Evolutionary conservation across 345 rosid species (phyloP), one percentile per base, ranked within the genome.

Genomic region (Syzygium jambos): DNA sequence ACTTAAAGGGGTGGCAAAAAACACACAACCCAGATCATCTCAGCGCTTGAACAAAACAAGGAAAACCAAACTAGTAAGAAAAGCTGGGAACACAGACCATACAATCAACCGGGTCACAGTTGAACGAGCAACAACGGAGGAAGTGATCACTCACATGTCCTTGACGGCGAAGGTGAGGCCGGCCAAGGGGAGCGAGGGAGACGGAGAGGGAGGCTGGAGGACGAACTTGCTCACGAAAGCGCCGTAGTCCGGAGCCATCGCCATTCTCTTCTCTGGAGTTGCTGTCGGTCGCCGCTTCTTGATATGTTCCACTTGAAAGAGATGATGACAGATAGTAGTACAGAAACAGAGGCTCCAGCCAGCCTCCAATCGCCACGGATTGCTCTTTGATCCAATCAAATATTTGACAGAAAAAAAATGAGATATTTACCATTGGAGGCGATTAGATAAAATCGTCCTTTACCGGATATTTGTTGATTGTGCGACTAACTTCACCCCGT

Each of bases 131-230:
- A 85, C 51, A 25, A 85, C 8, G 29, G 52, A 52, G 87, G 30
- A 78, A 25, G 56, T 16, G 21, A 46, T 46, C 65, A 89, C 94
- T 83, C 85, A 96, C 99, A 97, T 95, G 90, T 97, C 99, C 92
- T 97, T 96, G 27, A 96, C 90, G 54, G 98, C 96, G 91, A 96
- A 97, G 56, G 95, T 91, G 89, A 96, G 94, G 87, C 92, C 96
- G 57, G 85, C 90, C 46, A 96, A 89, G 52, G 98, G 94, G 78
- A 90, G 94, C 56, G 82, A 87, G 56, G 92, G 90, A 77, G 94
- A 85, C 57, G 96, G 86, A 84, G 95, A 61, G 84, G 68, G 85
- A 83, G 95, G 93, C 68, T 90, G 88, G 82, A 96, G 91, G 89
- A 90, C 87, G 30, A 94, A 89, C 88, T 95, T 97, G 92, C 95